Conservation (phyloP, 768 basidiomycete genomes). For the Tubosaeta sp. region DNA sequence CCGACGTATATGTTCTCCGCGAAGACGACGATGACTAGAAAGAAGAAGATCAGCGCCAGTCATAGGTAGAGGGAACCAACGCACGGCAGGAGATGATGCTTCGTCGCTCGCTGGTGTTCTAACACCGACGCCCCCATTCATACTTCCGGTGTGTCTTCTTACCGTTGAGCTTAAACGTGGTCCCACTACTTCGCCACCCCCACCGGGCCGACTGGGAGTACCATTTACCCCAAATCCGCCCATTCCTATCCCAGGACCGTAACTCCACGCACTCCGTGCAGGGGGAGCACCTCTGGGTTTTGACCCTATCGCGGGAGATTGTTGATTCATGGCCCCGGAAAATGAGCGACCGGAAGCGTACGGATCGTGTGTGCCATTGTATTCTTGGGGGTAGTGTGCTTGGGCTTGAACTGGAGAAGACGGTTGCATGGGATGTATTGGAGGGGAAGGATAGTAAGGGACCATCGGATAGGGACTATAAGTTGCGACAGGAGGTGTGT, state of each 20-base stretch:
- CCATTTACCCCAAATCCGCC: constrained; percentile 38
- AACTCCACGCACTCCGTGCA: constrained; percentile 60
- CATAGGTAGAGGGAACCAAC: constrained; percentile 28
- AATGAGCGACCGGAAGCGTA: constrained; percentile 23
- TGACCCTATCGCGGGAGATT: constrained; percentile 21
- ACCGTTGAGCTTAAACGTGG: constrained; percentile 54
- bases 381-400: constrained; percentile 26
- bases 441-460: constrained; percentile 29
- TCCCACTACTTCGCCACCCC: constrained; percentile 50
- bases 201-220: constrained; percentile 18
- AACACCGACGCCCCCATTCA: constrained; percentile 49
- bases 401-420: constrained; percentile 26
- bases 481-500: constrained; percentile 29
- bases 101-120: constrained; percentile 70
- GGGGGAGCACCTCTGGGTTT: constrained; percentile 36
- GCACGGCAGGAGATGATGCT: constrained; percentile 69
- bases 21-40: constrained; percentile 76
- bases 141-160: constrained; percentile 47
- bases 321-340: constrained; percentile 31
- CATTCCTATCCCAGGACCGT: constrained; percentile 57
- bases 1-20: constrained; percentile 69
- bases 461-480: constrained; percentile 34
- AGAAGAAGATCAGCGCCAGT: constrained; percentile 15
- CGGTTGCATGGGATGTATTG: constrained; percentile 25
- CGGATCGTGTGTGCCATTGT: constrained; percentile 24